Percentiles rank a stretch among this genome's conserved stretches.
These are phyloP conservation scores for Parietaria judaica DNA, from an alignment of 306 rosid genomes.

Conservation along the genomic window DNA sequence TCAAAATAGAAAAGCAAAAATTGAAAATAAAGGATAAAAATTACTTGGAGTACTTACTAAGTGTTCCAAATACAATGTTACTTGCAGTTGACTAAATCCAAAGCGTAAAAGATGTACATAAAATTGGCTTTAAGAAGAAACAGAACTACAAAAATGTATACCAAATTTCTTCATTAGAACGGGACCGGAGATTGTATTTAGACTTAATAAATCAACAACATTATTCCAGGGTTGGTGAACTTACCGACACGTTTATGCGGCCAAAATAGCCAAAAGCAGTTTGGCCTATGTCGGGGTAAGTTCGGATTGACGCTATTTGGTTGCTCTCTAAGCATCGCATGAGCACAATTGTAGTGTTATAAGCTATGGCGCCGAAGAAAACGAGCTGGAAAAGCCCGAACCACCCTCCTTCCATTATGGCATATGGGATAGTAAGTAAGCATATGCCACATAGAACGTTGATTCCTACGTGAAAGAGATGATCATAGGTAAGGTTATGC, in stretches of 20 bases:
- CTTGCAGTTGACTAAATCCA: slow-evolving; percentile 33
- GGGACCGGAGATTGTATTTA: neutral
- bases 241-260: slow-evolving; percentile 51
- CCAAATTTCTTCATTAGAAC: no score
- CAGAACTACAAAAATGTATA: no score
- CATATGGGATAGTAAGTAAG: slow-evolving; percentile 62
- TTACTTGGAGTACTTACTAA: slow-evolving; percentile 57
- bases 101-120: slow-evolving; percentile 22
- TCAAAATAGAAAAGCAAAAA: neutral
- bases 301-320: slow-evolving; percentile 38
- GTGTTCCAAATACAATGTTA: slow-evolving; percentile 58
- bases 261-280: slow-evolving; percentile 69
- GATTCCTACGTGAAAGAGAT: slow-evolving; percentile 33
- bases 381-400: slow-evolving; percentile 40
- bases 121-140: neutral
- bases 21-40: neutral
- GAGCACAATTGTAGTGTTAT: slow-evolving; percentile 57
- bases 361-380: slow-evolving; percentile 36
- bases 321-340: slow-evolving; percentile 50
- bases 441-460: slow-evolving; percentile 83
- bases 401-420: slow-evolving; percentile 69
- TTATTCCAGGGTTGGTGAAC: slow-evolving; percentile 15
- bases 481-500: neutral
- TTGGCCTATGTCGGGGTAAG: slow-evolving; percentile 82
- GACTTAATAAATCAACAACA: neutral